Evolutionary conservation across 352 stramenopile genomes (phyloP).

Genomic region (Globisporangium cystogenes): DNA sequence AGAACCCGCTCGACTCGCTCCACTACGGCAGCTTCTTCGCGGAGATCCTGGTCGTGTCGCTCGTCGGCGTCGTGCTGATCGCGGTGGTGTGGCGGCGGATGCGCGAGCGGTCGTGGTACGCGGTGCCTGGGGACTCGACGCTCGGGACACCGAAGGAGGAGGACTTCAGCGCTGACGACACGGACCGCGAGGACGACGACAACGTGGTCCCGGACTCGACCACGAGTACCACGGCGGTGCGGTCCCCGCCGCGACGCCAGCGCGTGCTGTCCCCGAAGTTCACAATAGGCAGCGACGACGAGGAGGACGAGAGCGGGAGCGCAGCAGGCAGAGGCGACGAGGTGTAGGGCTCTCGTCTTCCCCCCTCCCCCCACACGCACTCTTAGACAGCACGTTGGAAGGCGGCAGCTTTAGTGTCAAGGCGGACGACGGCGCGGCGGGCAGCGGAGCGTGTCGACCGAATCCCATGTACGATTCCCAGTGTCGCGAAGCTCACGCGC

Average conservation of each 20-base stretch:
- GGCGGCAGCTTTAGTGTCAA: background rate
- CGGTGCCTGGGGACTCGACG: slow-evolving; percentile 36
- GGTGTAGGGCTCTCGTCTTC: background rate
- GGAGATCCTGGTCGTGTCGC: slow-evolving; percentile 42
- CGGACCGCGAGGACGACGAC: slow-evolving; percentile 17
- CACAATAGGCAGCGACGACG: slow-evolving; percentile 40
- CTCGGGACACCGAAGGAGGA: slow-evolving; percentile 11
- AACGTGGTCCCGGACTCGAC: slow-evolving; percentile 13
- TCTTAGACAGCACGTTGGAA: background rate
- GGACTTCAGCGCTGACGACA: slow-evolving; percentile 5
- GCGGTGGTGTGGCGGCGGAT: slow-evolving; percentile 47
- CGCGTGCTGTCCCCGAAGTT: slow-evolving; percentile 26
- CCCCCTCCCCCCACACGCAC: background rate
- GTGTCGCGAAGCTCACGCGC: too few species aligned
- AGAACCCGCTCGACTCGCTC: slow-evolving; percentile 10
- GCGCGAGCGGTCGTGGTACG: slow-evolving; percentile 38
- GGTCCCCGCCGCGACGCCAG: slow-evolving; percentile 26
- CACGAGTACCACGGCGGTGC: slow-evolving; percentile 11
- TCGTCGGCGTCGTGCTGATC: slow-evolving; percentile 50
- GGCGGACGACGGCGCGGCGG: background rate
- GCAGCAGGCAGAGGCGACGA: background rate
- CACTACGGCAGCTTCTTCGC: slow-evolving; percentile 34
- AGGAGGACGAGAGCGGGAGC: slow-evolving; percentile 16
- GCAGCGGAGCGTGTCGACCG: background rate
- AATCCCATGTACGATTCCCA: background rate